Evolutionary conservation across 1,284 basidiomycete species (phyloP), one percentile per base, ranked within the genome.

Genomic region (Cutaneotrichosporon cavernicola): DNA sequence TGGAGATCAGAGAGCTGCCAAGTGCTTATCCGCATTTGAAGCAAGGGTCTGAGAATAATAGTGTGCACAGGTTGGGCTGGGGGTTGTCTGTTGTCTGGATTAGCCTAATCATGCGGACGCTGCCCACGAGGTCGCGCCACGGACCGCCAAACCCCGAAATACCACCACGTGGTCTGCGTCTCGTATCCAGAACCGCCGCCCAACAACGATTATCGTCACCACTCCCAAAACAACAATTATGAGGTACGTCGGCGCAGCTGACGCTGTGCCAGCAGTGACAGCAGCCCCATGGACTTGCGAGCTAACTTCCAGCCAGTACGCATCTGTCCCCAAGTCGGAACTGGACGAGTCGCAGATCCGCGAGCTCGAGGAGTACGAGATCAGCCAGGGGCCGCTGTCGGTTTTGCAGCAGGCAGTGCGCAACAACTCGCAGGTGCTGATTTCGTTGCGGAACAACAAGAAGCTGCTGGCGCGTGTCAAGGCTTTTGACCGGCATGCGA

Each of bases 401-500:
- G 96, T 99, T 57, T 85, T 99, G 51, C 97, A 99, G 81, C 93
- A 97, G 81, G 92, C 94, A 43, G 97, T 99, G 69, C 87, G 97
- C 81, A 98, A 98, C 81, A 92, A 97, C 81, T 90, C 93, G 9
- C 97, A 99, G 83, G 91, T 99, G 72, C 87, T 99, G 68, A 96
- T 99, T 76, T 95, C 94, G 32, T 85, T 99, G 65, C 85, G 97
- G 74, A 99, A 99, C 84, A 97, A 99, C 86, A 97, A 97, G 83
- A 99, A 99, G 82, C 84, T 99, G 36, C 85, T 99, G 65, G 97
- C 93, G 49, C 87, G 96, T 64, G 96, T 99, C 65, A 99, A 99
- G 82, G 97, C 97, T 0, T 99, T 99, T 81, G 97, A 99, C 81
- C 86, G 97, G 76, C 97, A 99, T 81, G 91, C 91, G 72, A 99